Evolutionary conservation across 805 yeast genomes (phyloP).

Genomic region (Jamesozyma jinghongensis): DNA sequence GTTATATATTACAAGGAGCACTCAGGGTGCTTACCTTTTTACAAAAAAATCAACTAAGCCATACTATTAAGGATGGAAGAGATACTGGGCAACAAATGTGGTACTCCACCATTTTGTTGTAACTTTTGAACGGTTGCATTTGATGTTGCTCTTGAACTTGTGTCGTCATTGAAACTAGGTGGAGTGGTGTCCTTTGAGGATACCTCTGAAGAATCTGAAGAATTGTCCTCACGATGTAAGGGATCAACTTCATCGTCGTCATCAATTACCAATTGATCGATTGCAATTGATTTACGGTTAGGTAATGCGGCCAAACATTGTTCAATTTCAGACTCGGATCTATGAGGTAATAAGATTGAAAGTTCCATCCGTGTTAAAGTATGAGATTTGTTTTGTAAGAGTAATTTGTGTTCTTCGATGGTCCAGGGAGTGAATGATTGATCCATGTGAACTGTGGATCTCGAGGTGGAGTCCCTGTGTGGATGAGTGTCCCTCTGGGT

Average conservation of each 20-base stretch:
- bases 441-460: background rate
- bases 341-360: constrained; percentile 58
- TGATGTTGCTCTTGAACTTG: background rate
- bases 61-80: background rate
- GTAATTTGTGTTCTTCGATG: constrained; percentile 60
- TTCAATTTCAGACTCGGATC: constrained; percentile 68
- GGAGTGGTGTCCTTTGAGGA: background rate
- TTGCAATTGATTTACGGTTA: background rate
- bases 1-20: background rate
- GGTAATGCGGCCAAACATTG: constrained; percentile 30
- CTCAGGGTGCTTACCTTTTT: background rate
- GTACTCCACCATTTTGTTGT: no score
- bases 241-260: constrained; percentile 14
- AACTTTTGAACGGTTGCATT: background rate
- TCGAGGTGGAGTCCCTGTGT: background rate
- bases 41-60: no score
- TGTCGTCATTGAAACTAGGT: background rate
- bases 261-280: background rate
- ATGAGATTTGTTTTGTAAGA: constrained; percentile 45
- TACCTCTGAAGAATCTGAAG: background rate
- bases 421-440: constrained; percentile 33
- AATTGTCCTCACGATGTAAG: constrained; percentile 3
- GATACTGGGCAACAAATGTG: background rate
- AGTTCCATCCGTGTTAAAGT: constrained; percentile 66
- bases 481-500: background rate